Evolutionary conservation across 1,139 yeast species (phyloP).

Genomic region (Sugiyamaella castrensis): DNA sequence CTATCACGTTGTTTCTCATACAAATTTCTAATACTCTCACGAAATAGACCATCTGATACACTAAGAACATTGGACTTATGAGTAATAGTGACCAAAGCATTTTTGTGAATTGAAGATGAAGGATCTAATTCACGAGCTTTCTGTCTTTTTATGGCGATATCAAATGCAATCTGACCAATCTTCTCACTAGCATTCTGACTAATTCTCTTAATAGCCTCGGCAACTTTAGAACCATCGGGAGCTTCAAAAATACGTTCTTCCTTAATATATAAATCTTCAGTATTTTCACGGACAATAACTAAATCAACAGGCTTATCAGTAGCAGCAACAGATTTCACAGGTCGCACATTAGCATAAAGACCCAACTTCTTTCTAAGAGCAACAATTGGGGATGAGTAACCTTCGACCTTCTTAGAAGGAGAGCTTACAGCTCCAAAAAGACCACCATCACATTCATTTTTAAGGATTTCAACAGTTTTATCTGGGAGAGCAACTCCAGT

Average conservation of each 20-base stretch:
- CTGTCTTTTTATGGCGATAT: constrained; percentile 90
- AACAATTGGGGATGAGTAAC: constrained; percentile 96
- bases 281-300: constrained; percentile 97
- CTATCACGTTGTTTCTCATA: constrained; percentile 62
- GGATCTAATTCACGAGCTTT: constrained; percentile 62
- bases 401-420: constrained; percentile 89
- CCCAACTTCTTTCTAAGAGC: constrained; percentile 95
- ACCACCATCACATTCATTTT: constrained; percentile 90
- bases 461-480: constrained; percentile 76
- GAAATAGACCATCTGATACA: constrained; percentile 90
- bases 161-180: constrained; percentile 88
- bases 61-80: constrained; percentile 95
- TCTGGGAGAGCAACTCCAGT: constrained; percentile 96
- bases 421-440: constrained; percentile 95
- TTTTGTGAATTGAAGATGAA: constrained; percentile 42
- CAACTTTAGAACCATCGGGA: constrained; percentile 76
- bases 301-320: constrained; percentile 86
- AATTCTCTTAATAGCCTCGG: constrained; percentile 97
- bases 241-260: constrained; percentile 75
- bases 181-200: constrained; percentile 79
- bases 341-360: constrained; percentile 93
- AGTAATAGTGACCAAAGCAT: constrained; percentile 83
- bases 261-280: constrained; percentile 94
- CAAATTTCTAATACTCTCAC: constrained; percentile 80
- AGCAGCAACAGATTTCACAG: constrained; percentile 89